phyloP scores from a whole-genome alignment of 805 yeast species.

The Kodamaea restingae region DNA sequence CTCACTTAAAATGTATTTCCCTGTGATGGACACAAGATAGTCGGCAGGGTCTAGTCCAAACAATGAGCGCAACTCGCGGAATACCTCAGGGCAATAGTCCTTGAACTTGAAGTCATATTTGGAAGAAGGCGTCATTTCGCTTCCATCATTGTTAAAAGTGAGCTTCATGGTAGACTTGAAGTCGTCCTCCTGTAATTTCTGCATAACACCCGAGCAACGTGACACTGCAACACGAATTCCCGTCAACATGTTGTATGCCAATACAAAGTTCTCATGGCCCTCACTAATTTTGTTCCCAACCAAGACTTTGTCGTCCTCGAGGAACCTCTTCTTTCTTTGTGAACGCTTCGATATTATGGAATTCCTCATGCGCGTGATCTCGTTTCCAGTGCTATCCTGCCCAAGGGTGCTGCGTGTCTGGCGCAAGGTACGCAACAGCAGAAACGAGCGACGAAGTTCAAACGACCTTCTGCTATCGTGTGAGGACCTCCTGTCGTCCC shows the following conservation, averaged over 20 bases:
- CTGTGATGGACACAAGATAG: conserved; percentile 85
- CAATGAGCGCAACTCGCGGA: conserved; percentile 71
- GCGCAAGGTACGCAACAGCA: conserved; percentile 6
- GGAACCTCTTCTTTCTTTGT: conserved; percentile 36
- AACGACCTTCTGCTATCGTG: conserved; percentile 3
- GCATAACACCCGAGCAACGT: conserved; percentile 80
- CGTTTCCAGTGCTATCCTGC: conserved; percentile 31
- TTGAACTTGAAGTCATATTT: conserved; percentile 95
- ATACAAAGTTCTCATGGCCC: conserved; percentile 88
- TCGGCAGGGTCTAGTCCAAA: conserved; percentile 96
- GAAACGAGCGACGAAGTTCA: conserved; percentile 7
- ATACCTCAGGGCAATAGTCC: conserved; percentile 93
- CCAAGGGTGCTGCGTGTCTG: conserved; percentile 18
- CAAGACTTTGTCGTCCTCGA: conserved; percentile 54
- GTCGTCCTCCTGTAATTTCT: conserved; percentile 65
- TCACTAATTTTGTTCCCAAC: conserved; percentile 83
- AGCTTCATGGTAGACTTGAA: conserved; percentile 71
- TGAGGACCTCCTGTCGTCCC: conserved; percentile 1
- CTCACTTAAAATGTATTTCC: conserved; percentile 87
- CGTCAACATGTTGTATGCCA: conserved; percentile 96
- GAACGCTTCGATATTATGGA: conserved; percentile 43
- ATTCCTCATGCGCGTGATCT: conserved; percentile 49
- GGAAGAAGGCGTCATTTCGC: conserved; percentile 86
- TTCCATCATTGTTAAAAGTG: conserved; percentile 83
- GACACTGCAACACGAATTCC: conserved; percentile 96